phyloP scores from a whole-genome alignment of 2,329 filamentous ascomycete genomes.

The Coniella lustricola region DNA sequence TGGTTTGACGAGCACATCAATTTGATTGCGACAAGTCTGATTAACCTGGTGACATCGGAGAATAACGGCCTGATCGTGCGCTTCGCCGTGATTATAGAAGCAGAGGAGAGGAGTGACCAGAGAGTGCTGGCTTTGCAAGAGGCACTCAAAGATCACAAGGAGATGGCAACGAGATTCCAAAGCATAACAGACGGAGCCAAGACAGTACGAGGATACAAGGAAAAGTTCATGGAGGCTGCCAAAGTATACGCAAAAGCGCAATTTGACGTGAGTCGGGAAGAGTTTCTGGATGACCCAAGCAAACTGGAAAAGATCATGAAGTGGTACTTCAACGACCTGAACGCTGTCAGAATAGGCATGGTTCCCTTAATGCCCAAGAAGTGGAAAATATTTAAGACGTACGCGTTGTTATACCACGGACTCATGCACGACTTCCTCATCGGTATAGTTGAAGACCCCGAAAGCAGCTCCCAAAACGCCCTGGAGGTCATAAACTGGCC shows the following conservation, averaged over 20 bases:
- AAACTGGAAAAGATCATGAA: constrained; percentile 80
- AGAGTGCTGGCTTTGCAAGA: constrained; percentile 87
- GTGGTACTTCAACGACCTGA: constrained; percentile 98
- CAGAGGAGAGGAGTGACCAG: constrained; percentile 94
- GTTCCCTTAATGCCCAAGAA: constrained; percentile 85
- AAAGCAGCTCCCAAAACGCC: constrained; percentile 78
- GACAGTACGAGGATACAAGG: constrained; percentile 89
- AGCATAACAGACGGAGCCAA: constrained; percentile 92
- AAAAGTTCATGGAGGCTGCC: constrained; percentile 83
- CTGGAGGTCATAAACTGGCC: constrained; percentile 92
- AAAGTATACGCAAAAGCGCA: constrained; percentile 65
- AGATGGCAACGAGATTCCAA: constrained; percentile 88
- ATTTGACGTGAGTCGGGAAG: constrained; percentile 63
- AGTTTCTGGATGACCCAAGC: constrained; percentile 77
- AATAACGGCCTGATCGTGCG: constrained; percentile 87
- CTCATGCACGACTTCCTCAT: constrained; percentile 94
- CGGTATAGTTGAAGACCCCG: constrained; percentile 72
- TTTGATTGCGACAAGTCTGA: constrained; percentile 80
- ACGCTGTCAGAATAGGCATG: constrained; percentile 91
- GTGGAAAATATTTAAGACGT: constrained; percentile 92
- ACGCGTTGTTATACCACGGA: constrained; percentile 82
- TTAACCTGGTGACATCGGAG: constrained; percentile 76
- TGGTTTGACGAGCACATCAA: constrained; percentile 96
- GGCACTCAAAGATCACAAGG: constrained; percentile 90
- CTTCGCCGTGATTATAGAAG: constrained; percentile 85